These are phyloP conservation scores for Yarrowia yakushimensis DNA, from an alignment of 805 yeast genomes.

Conservation along the genomic window DNA sequence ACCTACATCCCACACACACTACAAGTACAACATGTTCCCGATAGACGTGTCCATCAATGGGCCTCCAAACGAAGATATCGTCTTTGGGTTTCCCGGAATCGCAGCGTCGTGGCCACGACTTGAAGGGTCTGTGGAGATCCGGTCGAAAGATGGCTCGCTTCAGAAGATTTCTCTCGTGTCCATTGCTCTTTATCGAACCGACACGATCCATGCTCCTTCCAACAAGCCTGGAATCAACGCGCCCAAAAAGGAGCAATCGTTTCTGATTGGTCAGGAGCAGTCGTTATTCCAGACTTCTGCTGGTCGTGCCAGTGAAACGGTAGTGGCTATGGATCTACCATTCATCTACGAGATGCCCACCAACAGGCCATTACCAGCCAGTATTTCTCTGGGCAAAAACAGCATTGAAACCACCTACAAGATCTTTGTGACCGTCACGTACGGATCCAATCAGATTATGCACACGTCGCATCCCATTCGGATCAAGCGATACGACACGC, in stretches of 20 bases:
- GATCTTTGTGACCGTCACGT: conserved; percentile 37
- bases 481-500: conserved; percentile 40
- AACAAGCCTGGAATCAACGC: conserved; percentile 36
- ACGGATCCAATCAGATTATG: conserved; percentile 30
- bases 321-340: conserved; percentile 41
- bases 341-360: conserved; percentile 39
- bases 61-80: conserved; percentile 42
- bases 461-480: conserved; percentile 39
- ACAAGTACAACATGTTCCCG: conserved; percentile 24
- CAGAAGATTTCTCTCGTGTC: conserved; percentile 34
- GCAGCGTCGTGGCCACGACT: conserved; percentile 44
- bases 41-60: conserved; percentile 37
- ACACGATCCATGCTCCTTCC: conserved; percentile 38
- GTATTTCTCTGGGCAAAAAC: conserved; percentile 36
- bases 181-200: conserved; percentile 42
- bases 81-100: conserved; percentile 45
- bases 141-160: conserved; percentile 35
- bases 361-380: conserved; percentile 38
- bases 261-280: conserved; percentile 37
- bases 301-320: conserved; percentile 30
- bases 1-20: too few relatives aligned
- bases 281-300: conserved; percentile 32
- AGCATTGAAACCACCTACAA: conserved; percentile 38
- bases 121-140: conserved; percentile 41
- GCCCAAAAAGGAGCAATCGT: conserved; percentile 39